Base-by-base conservation (phyloP, 108 stramenopile species). In the Cyclostephanos invisitatus region DNA sequence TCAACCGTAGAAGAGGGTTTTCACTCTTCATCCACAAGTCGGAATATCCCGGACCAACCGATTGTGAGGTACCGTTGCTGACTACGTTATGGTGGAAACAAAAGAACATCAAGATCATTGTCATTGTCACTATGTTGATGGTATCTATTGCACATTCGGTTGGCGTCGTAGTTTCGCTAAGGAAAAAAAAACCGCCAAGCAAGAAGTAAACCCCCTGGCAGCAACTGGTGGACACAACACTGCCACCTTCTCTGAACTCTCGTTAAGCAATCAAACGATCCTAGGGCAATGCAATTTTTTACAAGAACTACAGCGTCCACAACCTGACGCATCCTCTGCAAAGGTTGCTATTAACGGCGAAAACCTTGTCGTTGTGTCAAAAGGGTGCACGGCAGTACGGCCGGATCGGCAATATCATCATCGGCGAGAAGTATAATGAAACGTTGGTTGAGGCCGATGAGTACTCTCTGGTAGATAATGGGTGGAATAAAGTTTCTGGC, bases 291-390 rank as follows among this genome's bases (percentile, higher is more conserved):
- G 44, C 14, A 46, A 46, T 15, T 14, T 46, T 15, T 38, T 18
- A 32, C 47, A 60, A 35, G 18, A 40, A 20, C 28, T 72, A 44
- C 8, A 48, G 0, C 40, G 40, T 37, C 72, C 63, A 12, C 17
- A 14, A 17, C 10, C 24, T 42, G 46, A 72, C 37, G 15, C 60
- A 40, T 21, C 38, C 24, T 44, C 24, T 7, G 37, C 48, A 29
- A 54, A 55, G 18, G 15, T 40, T 54, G 72, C 72, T 7, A 25
- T 72, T 29, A 62, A 72, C 46, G 72, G 72, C 9, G 54, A 27
- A 36, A 72, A 72, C 42, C 25, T 72, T n/a, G 72, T 72, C 8
- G n/a, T 72, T 17, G 72, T 62, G 11, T 37, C 59, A 29, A 56
- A 15, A n/a, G 44, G 44, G 44, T 46, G 44, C 44, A 46, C 0